phyloP scores from a whole-genome alignment of 2,329 filamentous ascomycete genomes.

The Cladophialophora bantiana region DNA sequence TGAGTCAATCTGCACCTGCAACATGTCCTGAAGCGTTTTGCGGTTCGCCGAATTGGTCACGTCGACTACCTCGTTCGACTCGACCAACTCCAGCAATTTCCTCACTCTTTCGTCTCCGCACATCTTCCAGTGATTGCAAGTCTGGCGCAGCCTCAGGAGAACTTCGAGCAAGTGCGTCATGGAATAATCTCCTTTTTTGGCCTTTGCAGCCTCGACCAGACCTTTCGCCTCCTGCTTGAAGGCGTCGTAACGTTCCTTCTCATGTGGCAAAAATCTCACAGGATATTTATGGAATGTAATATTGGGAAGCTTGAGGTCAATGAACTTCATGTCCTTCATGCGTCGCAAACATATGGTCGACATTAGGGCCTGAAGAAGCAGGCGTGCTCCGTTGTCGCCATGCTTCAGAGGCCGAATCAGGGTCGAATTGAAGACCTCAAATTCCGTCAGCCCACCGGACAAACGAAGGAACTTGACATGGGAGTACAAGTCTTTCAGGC shows the following conservation, averaged over 20 bases:
- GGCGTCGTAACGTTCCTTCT: conserved; percentile 75
- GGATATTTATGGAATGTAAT: conserved; percentile 80
- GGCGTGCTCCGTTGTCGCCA: conserved; percentile 64
- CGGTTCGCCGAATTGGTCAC: conserved; percentile 73
- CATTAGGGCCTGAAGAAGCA: conserved; percentile 78
- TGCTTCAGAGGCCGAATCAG: conserved; percentile 72
- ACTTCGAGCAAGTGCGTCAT: conserved; percentile 82
- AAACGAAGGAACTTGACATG: conserved; percentile 78
- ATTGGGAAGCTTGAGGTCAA: conserved; percentile 78
- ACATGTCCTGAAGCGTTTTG: conserved; percentile 73
- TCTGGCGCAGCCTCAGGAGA: conserved; percentile 80
- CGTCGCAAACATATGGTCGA: conserved; percentile 79
- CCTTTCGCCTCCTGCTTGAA: conserved; percentile 74
- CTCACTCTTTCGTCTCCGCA: conserved; percentile 73
- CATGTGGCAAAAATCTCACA: conserved; percentile 74
- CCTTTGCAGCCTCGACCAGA: conserved; percentile 55
- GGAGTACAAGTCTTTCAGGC: conserved; percentile 79
- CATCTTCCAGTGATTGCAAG: conserved; percentile 88
- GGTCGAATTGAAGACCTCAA: conserved; percentile 75
- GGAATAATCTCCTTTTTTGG: conserved; percentile 56
- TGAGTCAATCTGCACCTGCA: conserved; percentile 77
- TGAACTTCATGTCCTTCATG: conserved; percentile 86
- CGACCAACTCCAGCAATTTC: conserved; percentile 73
- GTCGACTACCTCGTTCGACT: conserved; percentile 70
- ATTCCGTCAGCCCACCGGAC: conserved; percentile 75